Evolutionary conservation across 805 yeast species (phyloP).

Genomic region (Metschnikowia peoriensis): DNA sequence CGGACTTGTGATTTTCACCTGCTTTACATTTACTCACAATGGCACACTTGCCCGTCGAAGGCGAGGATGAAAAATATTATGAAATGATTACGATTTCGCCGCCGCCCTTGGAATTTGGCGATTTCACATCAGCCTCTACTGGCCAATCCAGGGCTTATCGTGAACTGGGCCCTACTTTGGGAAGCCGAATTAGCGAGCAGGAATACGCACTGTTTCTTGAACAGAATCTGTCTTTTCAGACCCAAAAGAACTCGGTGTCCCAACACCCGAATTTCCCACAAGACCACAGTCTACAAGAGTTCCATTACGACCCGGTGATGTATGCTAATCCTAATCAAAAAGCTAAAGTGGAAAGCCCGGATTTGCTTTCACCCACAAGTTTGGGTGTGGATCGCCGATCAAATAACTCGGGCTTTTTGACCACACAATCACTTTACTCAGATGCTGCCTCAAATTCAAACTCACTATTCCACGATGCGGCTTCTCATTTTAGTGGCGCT

Average conservation of each 20-base stretch:
- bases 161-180: background rate
- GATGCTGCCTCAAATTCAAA: slow-evolving; percentile 38
- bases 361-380: slow-evolving; percentile 20
- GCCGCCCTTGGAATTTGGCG: slow-evolving; percentile 15
- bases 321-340: slow-evolving; percentile 15
- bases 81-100: slow-evolving; percentile 34
- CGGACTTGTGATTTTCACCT: background rate
- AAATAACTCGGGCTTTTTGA: slow-evolving; percentile 10
- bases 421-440: slow-evolving; percentile 29
- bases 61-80: slow-evolving; percentile 23
- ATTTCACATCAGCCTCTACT: background rate
- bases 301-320: slow-evolving; percentile 6
- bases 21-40: slow-evolving; percentile 3
- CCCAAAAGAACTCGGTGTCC: background rate
- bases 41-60: slow-evolving; percentile 9
- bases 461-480: slow-evolving; percentile 37
- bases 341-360: slow-evolving; percentile 11
- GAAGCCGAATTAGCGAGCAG: background rate
- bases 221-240: background rate
- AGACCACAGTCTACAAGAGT: background rate
- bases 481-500: slow-evolving; percentile 27
- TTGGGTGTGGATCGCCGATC: slow-evolving; percentile 8
- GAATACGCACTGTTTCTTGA: slow-evolving; percentile 4
- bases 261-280: background rate
- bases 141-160: background rate